Evolutionary conservation across 2,329 filamentous ascomycete species (phyloP).

Genomic region (Sporothrix variecibatus): DNA sequence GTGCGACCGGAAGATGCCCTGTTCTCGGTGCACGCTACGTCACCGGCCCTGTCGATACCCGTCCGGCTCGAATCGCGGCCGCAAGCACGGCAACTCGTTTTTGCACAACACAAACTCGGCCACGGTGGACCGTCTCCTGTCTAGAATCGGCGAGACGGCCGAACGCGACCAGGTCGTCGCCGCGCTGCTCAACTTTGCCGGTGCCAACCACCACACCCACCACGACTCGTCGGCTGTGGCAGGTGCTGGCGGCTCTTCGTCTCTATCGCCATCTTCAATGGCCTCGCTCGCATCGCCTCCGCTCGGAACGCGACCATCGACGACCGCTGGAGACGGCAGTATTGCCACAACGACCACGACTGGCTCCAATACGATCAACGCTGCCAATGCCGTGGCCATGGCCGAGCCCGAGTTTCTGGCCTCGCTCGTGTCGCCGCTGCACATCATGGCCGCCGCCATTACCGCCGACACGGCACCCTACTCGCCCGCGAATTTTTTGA

Average conservation of each 20-base stretch:
- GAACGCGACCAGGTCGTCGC: constrained; percentile 33
- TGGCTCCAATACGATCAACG: constrained; percentile 13
- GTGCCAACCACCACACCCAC: constrained; percentile 22
- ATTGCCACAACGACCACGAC: not conserved
- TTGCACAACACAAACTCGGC: constrained; percentile 30
- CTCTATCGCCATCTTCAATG: not conserved
- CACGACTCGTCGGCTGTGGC: constrained; percentile 7
- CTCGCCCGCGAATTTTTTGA: constrained; percentile 23
- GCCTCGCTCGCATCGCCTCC: not conserved
- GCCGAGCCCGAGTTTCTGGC: constrained; percentile 29
- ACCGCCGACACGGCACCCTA: constrained; percentile 29
- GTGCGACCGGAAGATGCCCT: constrained; percentile 31
- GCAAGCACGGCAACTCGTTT: constrained; percentile 33
- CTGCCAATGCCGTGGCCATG: constrained; percentile 4
- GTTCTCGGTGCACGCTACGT: constrained; percentile 27
- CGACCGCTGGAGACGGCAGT: constrained; percentile 8
- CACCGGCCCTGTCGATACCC: constrained; percentile 31
- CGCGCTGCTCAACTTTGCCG: constrained; percentile 31
- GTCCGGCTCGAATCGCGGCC: constrained; percentile 30
- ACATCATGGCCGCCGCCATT: constrained; percentile 34
- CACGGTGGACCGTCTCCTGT: constrained; percentile 34
- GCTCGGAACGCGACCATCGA: not conserved
- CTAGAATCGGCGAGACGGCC: constrained; percentile 33
- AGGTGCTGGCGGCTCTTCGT: not conserved
- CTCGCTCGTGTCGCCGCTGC: constrained; percentile 31